A percentile compares a stretch with the other conserved stretches of the same genome.
phyloP scores from a whole-genome alignment of 768 basidiomycete species.

The button mushroom (Agaricus bisporus) region DNA sequence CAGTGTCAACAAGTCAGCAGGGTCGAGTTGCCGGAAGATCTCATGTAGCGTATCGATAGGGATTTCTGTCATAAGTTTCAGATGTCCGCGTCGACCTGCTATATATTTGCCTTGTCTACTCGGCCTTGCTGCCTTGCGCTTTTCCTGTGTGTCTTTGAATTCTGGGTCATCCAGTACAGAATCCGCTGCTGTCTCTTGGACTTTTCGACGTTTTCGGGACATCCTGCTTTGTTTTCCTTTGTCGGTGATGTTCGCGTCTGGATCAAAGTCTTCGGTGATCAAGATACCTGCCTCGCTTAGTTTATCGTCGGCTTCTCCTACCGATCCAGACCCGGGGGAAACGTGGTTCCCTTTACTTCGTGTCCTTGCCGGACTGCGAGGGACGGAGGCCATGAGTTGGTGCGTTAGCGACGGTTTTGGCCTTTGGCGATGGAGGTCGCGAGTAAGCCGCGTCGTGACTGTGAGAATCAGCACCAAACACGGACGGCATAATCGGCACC shows the following conservation, averaged over 20 bases:
- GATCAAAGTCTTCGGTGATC: background rate
- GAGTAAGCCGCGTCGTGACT: no score
- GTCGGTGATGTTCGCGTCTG: background rate
- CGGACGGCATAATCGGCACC: no score
- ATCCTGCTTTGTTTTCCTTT: background rate
- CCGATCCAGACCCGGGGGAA: background rate
- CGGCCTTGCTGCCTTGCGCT: background rate
- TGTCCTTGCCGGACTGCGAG: background rate
- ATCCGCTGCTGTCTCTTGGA: background rate
- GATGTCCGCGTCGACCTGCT: conserved; percentile 17
- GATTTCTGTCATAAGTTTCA: conserved; percentile 24
- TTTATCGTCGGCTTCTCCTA: background rate
- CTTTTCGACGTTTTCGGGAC: background rate
- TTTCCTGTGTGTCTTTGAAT: background rate
- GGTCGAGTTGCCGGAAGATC: conserved; percentile 31
- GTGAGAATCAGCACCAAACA: no score
- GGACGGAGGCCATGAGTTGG: background rate
- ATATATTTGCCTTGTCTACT: background rate
- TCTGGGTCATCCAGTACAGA: background rate
- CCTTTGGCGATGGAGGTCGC: no score
- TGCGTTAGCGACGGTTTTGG: no score
- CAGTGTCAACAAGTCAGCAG: conserved; percentile 35
- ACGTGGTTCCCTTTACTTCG: background rate
- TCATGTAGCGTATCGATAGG: conserved; percentile 30
- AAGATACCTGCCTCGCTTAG: background rate